Evolutionary conservation across 1,284 basidiomycete species (phyloP).

Genomic region (Bjerkandera adusta): DNA sequence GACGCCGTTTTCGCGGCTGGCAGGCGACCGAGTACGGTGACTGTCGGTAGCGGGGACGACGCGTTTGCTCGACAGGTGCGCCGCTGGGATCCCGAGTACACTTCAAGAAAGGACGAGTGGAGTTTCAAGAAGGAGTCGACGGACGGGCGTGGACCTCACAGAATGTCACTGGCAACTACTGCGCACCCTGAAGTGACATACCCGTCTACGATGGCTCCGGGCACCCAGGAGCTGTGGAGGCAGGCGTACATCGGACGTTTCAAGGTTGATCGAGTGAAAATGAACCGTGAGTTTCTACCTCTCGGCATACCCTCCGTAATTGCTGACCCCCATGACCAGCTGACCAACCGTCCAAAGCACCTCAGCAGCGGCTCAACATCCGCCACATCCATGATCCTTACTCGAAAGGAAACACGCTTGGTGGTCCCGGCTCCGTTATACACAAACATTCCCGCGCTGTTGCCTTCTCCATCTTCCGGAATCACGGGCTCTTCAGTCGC

Average conservation of each 20-base stretch:
- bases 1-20: slow-evolving; percentile 26
- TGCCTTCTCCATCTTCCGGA: slow-evolving; percentile 74
- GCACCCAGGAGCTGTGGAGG: slow-evolving; percentile 64
- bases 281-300: slow-evolving; percentile 41
- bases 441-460: slow-evolving; percentile 76
- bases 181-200: slow-evolving; percentile 14
- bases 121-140: slow-evolving; percentile 58
- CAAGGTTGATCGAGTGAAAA: slow-evolving; percentile 51
- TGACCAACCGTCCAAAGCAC: slow-evolving; percentile 51
- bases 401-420: slow-evolving; percentile 36
- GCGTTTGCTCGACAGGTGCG: slow-evolving; percentile 54
- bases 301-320: slow-evolving; percentile 10
- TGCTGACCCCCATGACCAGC: slow-evolving; percentile 24
- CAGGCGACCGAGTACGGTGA: slow-evolving; percentile 49
- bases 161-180: slow-evolving; percentile 18
- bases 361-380: slow-evolving; percentile 66
- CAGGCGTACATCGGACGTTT: slow-evolving; percentile 65
- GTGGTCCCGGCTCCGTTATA: slow-evolving; percentile 63
- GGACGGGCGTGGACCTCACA: slow-evolving; percentile 32
- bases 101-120: slow-evolving; percentile 50
- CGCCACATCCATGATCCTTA: slow-evolving; percentile 52
- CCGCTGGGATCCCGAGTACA: slow-evolving; percentile 47
- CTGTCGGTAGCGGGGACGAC: slow-evolving; percentile 50
- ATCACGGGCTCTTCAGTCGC: slow-evolving; percentile 42
- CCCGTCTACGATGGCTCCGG: slow-evolving; percentile 38